Base-by-base conservation (phyloP, 2,329 filamentous ascomycete species). In the Ascochyta lentis region DNA sequence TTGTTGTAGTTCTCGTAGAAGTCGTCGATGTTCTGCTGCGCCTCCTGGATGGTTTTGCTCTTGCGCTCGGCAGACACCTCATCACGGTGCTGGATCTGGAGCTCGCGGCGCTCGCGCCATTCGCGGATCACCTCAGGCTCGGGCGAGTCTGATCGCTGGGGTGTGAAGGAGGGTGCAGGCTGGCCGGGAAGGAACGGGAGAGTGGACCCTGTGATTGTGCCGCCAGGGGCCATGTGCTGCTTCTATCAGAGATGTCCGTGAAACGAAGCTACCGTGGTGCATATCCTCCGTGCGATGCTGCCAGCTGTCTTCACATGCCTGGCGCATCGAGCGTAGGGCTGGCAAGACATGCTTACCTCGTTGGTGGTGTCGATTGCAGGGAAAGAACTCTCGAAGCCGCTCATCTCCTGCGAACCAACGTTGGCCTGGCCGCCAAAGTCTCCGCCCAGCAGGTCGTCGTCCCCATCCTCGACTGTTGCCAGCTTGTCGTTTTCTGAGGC, bases 1-100 rank as follows among this genome's bases (percentile, higher is more conserved):
- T 89, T 88, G 82, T 98, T 98, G 83, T 99, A 99, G 79, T 96
- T 97, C 74, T 97, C 93, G 83, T 99, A 99, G 80, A 98, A 99
- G 76, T 97, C 95, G 76, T 99, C 95, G 63, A 99, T 96, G 76
- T 96, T 95, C 75, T 93, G 86, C 73, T 92, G 92, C 10, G 95
- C 95, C 67, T 95, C 92, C 75, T 91, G 87, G 73, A 97, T 81
- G 1, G 92, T 97, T 75, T 94, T 88, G 60, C 86, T 85, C 75
- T 95, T 95, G 79, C 93, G 91, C 63, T 86, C 83, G 38, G 87
- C 86, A 50, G 94, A 94, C 64, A 94, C 86, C 76, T 96, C 88
- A 63, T 91, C 89, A 69, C 94, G 91, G 77, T 93, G 92, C 67
- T 89, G 83, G 64, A 96, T 89, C 72, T 89, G 87, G 35, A 89